Evolutionary conservation across 352 stramenopile species (phyloP), one percentile per base, ranked within the genome.

Genomic region (Globisporangium barbulae): DNA sequence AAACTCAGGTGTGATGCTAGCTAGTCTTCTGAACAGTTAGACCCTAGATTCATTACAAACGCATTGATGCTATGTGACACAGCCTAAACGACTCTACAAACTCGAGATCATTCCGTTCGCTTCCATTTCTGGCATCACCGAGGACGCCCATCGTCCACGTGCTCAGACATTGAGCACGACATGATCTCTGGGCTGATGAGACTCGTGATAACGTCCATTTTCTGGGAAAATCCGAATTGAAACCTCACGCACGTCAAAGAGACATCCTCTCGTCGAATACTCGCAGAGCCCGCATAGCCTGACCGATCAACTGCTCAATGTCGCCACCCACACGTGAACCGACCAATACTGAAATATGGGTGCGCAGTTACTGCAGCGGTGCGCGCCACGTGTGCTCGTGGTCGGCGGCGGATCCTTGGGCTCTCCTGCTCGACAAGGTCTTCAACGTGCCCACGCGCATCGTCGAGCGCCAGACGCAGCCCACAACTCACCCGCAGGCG

Each of bases 401-500:
- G 83, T 91, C 0, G 86, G 86, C 22, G 86, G 79, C 25, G 86
- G 86, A 0, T 84, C 86, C 28, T 83, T 95, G 42, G 86, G 83
- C 71, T 52, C 89, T 79, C 52, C 63, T 95, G 64, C 74, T 93
- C 5, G 73, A 95, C 59, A 77, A 81, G 41, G 67, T 93, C 25
- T 95, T 85, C 61, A 72, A 79, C 45, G 72, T 95, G 13, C 78
- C 73, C 12, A 83, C 82, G 6, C 84, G 85, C 54, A 76, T 95
- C 21, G 66, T 95, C n/a, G 86, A 95, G 73, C 81, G 84, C 25
- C 83, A 95, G 54, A 64, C 67, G 41, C 73, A 77, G 63, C 81
- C 83, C 19, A 95, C 86, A 54, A 83, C 71, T 22, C 95, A 98
- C 71, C 95, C 95, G 8, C 93, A 98, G 72, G 95, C 95, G 56